phyloP scores from a whole-genome alignment of 352 stramenopile genomes.

The Pythium biforme region DNA sequence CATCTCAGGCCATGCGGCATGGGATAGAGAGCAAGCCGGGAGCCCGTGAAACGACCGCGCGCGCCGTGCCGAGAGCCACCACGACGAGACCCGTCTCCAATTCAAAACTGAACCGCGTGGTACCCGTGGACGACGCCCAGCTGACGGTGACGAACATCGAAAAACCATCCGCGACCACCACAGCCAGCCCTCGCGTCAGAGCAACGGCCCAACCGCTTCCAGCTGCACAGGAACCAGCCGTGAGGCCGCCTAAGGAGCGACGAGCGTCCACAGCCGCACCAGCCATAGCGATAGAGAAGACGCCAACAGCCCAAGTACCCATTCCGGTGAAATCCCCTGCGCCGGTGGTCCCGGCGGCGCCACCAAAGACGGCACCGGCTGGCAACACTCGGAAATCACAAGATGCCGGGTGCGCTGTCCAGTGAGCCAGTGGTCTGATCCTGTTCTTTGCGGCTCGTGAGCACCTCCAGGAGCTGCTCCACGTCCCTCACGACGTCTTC shows the following conservation, averaged over 20 bases:
- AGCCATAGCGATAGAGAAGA: no score
- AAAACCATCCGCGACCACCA: no score
- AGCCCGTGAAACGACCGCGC: not conserved
- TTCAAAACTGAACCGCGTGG: conserved; percentile 10
- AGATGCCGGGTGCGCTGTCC: conserved; percentile 18
- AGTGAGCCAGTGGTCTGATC: conserved; percentile 12
- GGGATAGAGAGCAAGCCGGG: not conserved
- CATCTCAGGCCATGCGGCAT: not conserved
- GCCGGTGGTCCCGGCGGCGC: not conserved
- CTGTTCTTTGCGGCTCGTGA: not conserved
- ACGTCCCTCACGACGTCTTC: not conserved
- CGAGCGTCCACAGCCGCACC: not conserved
- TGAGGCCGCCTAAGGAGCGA: no score
- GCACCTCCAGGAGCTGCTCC: conserved; percentile 11
- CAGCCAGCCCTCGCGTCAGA: no score
- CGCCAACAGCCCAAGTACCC: no score
- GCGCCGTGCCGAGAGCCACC: not conserved
- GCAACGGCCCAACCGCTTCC: no score
- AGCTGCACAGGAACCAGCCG: no score
- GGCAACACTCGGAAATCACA: conserved; percentile 14
- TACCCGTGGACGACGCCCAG: conserved; percentile 4
- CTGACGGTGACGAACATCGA: no score
- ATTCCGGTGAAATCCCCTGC: no score
- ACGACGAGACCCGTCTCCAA: not conserved
- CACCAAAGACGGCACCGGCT: conserved; percentile 16